These are phyloP conservation scores for Ogataea polymorpha DNA, from an alignment of 805 yeast genomes.

Conservation along the genomic window DNA sequence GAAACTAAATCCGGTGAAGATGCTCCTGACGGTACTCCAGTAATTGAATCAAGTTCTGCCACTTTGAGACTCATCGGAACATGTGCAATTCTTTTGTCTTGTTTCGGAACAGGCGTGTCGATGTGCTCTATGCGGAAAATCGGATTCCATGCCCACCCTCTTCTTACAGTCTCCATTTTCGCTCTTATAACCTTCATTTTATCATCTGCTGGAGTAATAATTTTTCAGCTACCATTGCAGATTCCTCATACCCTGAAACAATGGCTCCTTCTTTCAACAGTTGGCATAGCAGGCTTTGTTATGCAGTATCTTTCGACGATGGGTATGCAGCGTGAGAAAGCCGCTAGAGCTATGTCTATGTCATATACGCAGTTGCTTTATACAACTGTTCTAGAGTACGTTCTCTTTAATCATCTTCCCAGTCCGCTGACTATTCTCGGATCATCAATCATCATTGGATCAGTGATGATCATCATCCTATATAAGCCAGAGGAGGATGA, in stretches of 20 bases:
- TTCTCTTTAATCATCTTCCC: slow-evolving; percentile 73
- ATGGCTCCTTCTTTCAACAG: slow-evolving; percentile 58
- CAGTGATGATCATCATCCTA: slow-evolving; percentile 60
- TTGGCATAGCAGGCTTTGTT: slow-evolving; percentile 77
- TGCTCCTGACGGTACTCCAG: no score
- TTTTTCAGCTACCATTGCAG: slow-evolving; percentile 51
- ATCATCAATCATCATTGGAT: slow-evolving; percentile 58
- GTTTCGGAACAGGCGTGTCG: slow-evolving; percentile 65
- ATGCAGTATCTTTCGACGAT: slow-evolving; percentile 79
- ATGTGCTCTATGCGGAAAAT: slow-evolving; percentile 70
- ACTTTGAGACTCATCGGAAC: slow-evolving; percentile 59
- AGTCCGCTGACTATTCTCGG: slow-evolving; percentile 68
- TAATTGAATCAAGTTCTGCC: slow-evolving; percentile 50
- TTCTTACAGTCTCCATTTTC: slow-evolving; percentile 74
- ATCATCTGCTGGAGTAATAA: slow-evolving; percentile 48
- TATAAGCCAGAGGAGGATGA: slow-evolving; percentile 38
- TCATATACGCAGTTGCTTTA: slow-evolving; percentile 73
- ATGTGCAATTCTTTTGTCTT: slow-evolving; percentile 60
- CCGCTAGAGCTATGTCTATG: slow-evolving; percentile 74
- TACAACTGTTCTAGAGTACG: slow-evolving; percentile 71
- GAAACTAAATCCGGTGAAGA: no score
- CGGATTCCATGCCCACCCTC: slow-evolving; percentile 76
- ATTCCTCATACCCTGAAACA: slow-evolving; percentile 60
- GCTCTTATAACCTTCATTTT: slow-evolving; percentile 58
- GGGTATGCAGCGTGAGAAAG: slow-evolving; percentile 79